Percentiles rank a stretch among this genome's conserved stretches.
Conservation (phyloP, 208 protist species). For the Angomonas desouzai region DNA sequence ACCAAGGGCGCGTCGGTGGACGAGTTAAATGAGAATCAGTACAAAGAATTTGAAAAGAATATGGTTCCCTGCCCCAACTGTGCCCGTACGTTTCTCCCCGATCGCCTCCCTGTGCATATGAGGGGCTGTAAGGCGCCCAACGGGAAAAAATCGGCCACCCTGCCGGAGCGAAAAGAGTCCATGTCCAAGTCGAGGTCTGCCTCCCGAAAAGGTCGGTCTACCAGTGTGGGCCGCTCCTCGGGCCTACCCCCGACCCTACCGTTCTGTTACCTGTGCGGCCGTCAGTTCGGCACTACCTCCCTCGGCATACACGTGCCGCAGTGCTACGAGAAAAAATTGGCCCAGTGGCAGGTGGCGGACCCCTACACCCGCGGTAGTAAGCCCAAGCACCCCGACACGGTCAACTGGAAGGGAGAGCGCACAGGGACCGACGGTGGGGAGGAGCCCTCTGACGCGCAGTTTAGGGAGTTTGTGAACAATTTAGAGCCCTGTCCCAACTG, state of each 20-base stretch:
- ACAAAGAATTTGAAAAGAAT: conserved; percentile 70
- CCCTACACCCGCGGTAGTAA: conserved; percentile 55
- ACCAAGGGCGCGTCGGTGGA: conserved; percentile 25
- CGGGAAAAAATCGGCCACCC: conserved; percentile 10
- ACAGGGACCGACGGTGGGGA: conserved; percentile 20
- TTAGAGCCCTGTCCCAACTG: conserved; percentile 91
- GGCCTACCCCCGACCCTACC: conserved; percentile 46
- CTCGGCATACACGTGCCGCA: conserved; percentile 90
- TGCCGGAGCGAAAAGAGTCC: conserved; percentile 13
- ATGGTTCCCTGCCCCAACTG: conserved; percentile 84
- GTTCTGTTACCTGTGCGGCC: conserved; percentile 83
- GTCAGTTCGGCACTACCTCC: conserved; percentile 86
- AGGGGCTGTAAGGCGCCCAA: conserved; percentile 63
- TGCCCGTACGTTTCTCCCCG: conserved; percentile 86
- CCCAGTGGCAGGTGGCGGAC: conserved; percentile 69
- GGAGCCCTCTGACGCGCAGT: conserved; percentile 83
- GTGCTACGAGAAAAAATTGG: conserved; percentile 84
- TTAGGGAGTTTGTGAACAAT: conserved; percentile 83
- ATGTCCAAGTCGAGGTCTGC: conserved; percentile 1
- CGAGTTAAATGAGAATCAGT: conserved; percentile 72
- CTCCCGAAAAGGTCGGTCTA: conserved; percentile 6
- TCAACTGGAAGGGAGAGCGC: conserved; percentile 44
- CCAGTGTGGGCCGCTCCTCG: conserved; percentile 16
- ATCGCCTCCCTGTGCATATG: conserved; percentile 86
- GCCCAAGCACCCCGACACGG: conserved; percentile 73